phyloP scores from a whole-genome alignment of 208 protist genomes.

The Leishmania gerbilli region DNA sequence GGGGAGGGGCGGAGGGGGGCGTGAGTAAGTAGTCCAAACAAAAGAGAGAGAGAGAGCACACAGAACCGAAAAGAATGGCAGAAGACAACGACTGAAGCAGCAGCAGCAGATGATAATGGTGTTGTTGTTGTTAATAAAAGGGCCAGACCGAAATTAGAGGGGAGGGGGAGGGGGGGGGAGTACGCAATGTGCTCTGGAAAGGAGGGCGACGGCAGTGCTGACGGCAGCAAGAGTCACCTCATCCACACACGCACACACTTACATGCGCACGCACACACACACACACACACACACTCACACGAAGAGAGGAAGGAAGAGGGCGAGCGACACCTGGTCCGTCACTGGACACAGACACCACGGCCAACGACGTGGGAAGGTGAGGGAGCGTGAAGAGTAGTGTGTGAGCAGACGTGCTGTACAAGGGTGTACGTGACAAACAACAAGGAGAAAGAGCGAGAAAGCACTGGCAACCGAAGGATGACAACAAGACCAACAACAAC shows the following conservation, averaged over 20 bases:
- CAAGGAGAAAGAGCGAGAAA: not conserved
- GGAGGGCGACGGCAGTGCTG: not conserved
- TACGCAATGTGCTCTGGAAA: not conserved
- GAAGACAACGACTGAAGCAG: not conserved
- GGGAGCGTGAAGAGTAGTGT: not conserved
- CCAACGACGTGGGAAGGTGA: not conserved
- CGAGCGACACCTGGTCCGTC: not conserved
- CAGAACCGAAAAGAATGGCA: not conserved
- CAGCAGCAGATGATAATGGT: not conserved
- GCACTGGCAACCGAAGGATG: not conserved
- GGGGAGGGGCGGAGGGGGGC: not conserved
- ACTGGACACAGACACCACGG: not conserved
- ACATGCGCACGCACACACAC: too few relatives aligned
- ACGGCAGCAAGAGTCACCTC: not conserved
- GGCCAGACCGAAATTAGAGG: not conserved
- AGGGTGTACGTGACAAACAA: not conserved
- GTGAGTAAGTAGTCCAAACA: not conserved
- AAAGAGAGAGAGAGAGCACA: not conserved
- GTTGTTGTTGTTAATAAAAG: not conserved
- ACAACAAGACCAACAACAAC: not conserved
- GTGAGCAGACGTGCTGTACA: not conserved
- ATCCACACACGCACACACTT: not conserved
- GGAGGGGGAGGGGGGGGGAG: not conserved
- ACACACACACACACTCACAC: slow-evolving; percentile 1
- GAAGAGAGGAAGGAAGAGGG: not conserved